Percentiles rank a stretch among this genome's conserved stretches.
Conservation (phyloP, 495 filamentous ascomycete species). For the Penicillium turbatum region DNA sequence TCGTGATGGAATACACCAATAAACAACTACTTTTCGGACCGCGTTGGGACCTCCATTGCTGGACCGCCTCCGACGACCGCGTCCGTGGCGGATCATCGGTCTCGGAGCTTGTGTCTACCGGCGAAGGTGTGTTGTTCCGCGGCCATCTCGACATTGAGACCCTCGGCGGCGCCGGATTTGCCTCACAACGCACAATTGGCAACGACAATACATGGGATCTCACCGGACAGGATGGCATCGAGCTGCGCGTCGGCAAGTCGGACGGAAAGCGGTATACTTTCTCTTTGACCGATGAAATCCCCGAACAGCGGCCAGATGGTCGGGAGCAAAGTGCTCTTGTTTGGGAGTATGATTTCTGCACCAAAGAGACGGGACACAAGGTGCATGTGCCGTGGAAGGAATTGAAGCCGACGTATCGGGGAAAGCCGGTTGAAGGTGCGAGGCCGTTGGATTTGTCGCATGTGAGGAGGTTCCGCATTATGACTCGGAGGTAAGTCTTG, state of each 20-base stretch:
- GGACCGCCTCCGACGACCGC: conserved; percentile 66
- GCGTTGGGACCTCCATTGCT: conserved; percentile 54
- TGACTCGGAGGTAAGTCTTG: conserved; percentile 67
- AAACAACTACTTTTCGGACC: conserved; percentile 10
- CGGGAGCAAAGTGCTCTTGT: conserved; percentile 56
- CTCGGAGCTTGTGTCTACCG: conserved; percentile 44
- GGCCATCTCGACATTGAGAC: conserved; percentile 69
- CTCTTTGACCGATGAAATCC: conserved; percentile 63
- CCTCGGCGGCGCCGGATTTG: conserved; percentile 79
- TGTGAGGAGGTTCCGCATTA: conserved; percentile 65
- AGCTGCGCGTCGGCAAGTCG: conserved; percentile 31
- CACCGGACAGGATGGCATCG: conserved; percentile 50
- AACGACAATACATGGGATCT: conserved; percentile 52
- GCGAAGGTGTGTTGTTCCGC: conserved; percentile 46
- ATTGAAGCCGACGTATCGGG: conserved; percentile 69
- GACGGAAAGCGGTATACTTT: conserved; percentile 64
- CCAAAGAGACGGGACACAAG: conserved; percentile 9
- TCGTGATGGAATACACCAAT: not conserved
- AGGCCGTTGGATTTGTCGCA: conserved; percentile 49
- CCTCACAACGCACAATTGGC: conserved; percentile 64
- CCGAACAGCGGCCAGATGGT: conserved; percentile 52
- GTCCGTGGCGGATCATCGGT: conserved; percentile 67
- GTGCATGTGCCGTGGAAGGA: conserved; percentile 55
- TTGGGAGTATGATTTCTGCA: conserved; percentile 43
- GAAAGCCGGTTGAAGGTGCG: conserved; percentile 55